phyloP scores from a whole-genome alignment of 2,329 filamentous ascomycete species.

The Trichoderma koningii region DNA sequence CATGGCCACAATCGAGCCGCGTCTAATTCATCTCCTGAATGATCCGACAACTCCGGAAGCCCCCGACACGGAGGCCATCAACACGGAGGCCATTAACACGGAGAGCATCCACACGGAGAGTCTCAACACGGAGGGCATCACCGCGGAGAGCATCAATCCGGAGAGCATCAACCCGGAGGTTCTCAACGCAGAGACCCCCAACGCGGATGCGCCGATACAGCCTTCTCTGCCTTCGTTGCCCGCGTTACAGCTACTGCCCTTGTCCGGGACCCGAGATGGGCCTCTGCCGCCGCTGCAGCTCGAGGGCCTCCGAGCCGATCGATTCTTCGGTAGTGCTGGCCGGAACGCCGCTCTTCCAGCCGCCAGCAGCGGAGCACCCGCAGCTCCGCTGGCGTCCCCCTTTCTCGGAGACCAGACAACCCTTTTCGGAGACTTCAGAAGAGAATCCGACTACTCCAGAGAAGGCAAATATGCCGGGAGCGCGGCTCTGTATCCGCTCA shows the following conservation, averaged over 20 bases:
- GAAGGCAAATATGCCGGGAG: constrained; percentile 35
- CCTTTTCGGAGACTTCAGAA: constrained; percentile 31
- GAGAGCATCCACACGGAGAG: neutral
- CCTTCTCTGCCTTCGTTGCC: constrained; percentile 51
- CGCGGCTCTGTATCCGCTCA: constrained; percentile 42
- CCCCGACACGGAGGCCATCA: constrained; percentile 41
- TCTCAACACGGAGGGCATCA: constrained; percentile 39
- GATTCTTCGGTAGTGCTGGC: constrained; percentile 28
- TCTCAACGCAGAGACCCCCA: constrained; percentile 38
- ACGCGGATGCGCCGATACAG: neutral
- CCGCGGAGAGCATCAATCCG: constrained; percentile 38
- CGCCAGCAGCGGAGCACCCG: neutral
- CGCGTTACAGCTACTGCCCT: constrained; percentile 47
- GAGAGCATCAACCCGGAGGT: neutral
- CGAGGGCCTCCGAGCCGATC: constrained; percentile 49
- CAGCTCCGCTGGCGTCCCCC: constrained; percentile 29
- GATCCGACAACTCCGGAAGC: constrained; percentile 53
- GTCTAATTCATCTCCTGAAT: constrained; percentile 66
- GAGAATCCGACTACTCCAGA: constrained; percentile 29
- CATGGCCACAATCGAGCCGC: constrained; percentile 68
- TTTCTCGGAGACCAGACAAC: constrained; percentile 31
- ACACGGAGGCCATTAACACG: too few relatives aligned
- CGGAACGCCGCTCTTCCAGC: constrained; percentile 16
- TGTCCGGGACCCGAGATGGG: constrained; percentile 41
- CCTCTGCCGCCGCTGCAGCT: constrained; percentile 57